These are phyloP conservation scores for Caloboletus firmus DNA, from an alignment of 1,284 basidiomycete genomes.

Conservation along the genomic window DNA sequence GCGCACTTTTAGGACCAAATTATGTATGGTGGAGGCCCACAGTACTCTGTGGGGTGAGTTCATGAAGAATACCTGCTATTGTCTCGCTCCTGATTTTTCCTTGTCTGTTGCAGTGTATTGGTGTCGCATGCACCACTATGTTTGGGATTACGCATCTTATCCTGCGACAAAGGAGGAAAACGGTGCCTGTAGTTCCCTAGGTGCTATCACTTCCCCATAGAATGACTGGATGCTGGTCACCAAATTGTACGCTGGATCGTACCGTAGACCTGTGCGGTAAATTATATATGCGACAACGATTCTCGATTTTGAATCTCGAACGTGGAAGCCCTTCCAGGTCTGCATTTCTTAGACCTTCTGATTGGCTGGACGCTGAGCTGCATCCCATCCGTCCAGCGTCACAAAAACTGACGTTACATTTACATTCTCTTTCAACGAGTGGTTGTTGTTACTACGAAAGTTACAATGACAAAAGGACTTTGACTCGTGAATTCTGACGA, in stretches of 20 bases:
- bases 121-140: constrained; percentile 6
- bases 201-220: neutral
- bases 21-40: constrained; percentile 29
- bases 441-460: constrained; percentile 9
- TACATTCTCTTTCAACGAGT: neutral
- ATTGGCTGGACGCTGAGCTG: neutral
- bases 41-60: constrained; percentile 30
- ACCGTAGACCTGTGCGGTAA: neutral
- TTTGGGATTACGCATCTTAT: constrained; percentile 5
- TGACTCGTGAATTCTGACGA: neutral
- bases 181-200: neutral
- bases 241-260: neutral
- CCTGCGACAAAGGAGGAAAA: neutral
- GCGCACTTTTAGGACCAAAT: constrained; percentile 26
- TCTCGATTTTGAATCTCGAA: no score
- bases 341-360: neutral
- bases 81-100: constrained; percentile 4
- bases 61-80: neutral
- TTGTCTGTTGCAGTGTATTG: constrained; percentile 10
- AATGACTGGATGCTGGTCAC: neutral
- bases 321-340: neutral
- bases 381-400: neutral
- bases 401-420: constrained; percentile 2
- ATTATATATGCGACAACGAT: neutral
- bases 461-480: neutral